phyloP scores from a whole-genome alignment of 2,329 filamentous ascomycete species.

The Fusarium drepaniforme region DNA sequence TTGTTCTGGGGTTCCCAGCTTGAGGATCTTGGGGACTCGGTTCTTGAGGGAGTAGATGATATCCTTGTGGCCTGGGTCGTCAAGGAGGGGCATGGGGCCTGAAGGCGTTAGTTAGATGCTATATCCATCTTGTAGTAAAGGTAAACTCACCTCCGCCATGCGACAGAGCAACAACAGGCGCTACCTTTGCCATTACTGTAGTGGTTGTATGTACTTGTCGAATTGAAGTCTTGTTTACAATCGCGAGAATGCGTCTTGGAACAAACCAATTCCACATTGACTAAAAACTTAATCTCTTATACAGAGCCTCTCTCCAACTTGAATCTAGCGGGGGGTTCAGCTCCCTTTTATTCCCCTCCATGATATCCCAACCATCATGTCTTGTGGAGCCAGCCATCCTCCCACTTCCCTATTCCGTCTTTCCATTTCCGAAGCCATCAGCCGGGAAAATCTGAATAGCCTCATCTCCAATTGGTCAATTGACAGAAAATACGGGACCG shows the following conservation, averaged over 20 bases:
- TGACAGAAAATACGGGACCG: background rate
- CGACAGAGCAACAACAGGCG: constrained; percentile 61
- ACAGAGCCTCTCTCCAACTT: background rate
- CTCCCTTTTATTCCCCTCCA: constrained; percentile 29
- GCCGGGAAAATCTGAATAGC: constrained; percentile 4
- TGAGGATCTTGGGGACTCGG: constrained; percentile 66
- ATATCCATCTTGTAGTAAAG: background rate
- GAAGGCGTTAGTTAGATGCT: background rate
- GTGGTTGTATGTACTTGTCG: constrained; percentile 10
- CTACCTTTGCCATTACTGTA: constrained; percentile 53
- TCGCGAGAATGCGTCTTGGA: constrained; percentile 16
- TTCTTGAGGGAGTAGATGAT: constrained; percentile 65
- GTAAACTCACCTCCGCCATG: constrained; percentile 59
- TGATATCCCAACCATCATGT: constrained; percentile 33
- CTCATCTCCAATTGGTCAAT: constrained; percentile 8
- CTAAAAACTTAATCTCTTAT: background rate
- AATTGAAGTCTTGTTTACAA: constrained; percentile 2
- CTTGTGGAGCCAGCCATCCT: constrained; percentile 25
- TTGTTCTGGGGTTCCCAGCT: constrained; percentile 62
- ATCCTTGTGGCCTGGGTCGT: constrained; percentile 63
- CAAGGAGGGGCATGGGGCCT: constrained; percentile 70
- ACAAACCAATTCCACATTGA: constrained; percentile 23
- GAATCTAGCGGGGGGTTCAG: background rate
- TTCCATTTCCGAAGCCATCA: constrained; percentile 19
- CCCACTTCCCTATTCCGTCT: constrained; percentile 22